These are phyloP conservation scores for Babesia ovis DNA, from an alignment of 169 alveolate species.

Conservation along the genomic window DNA sequence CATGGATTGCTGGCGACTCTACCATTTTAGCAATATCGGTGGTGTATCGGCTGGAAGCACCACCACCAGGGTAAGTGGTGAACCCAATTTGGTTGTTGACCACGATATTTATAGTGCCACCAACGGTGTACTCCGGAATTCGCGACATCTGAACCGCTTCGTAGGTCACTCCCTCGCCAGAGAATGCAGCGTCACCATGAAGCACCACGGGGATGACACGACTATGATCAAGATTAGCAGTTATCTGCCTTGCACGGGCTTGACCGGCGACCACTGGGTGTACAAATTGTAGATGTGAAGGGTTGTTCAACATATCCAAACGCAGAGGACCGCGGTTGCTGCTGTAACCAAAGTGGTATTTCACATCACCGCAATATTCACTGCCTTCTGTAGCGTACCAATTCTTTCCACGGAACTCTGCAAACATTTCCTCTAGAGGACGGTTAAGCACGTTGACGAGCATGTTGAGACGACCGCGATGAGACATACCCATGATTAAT, in stretches of 20 bases:
- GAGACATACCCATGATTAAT: slow-evolving; percentile 93
- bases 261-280: slow-evolving; percentile 91
- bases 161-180: slow-evolving; percentile 95
- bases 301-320: slow-evolving; percentile 85
- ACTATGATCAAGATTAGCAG: slow-evolving; percentile 18
- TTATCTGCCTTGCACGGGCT: slow-evolving; percentile 86
- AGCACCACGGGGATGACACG: slow-evolving; percentile 85
- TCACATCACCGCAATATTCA: slow-evolving; percentile 88
- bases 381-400: slow-evolving; percentile 18
- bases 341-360: slow-evolving; percentile 90
- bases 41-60: slow-evolving; percentile 87
- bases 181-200: slow-evolving; percentile 95
- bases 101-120: slow-evolving; percentile 90
- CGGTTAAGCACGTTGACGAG: slow-evolving; percentile 88
- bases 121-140: slow-evolving; percentile 84
- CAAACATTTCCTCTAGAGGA: slow-evolving; percentile 87
- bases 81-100: slow-evolving; percentile 94
- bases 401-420: slow-evolving; percentile 75
- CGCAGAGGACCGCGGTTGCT: slow-evolving; percentile 79
- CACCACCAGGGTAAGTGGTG: slow-evolving; percentile 90
- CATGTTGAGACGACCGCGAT: slow-evolving; percentile 92
- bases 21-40: slow-evolving; percentile 90
- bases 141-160: slow-evolving; percentile 91
- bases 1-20: slow-evolving; percentile 92
- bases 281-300: slow-evolving; percentile 93